phyloP scores from a whole-genome alignment of 306 rosid genomes.

The Prunus campanulata region DNA sequence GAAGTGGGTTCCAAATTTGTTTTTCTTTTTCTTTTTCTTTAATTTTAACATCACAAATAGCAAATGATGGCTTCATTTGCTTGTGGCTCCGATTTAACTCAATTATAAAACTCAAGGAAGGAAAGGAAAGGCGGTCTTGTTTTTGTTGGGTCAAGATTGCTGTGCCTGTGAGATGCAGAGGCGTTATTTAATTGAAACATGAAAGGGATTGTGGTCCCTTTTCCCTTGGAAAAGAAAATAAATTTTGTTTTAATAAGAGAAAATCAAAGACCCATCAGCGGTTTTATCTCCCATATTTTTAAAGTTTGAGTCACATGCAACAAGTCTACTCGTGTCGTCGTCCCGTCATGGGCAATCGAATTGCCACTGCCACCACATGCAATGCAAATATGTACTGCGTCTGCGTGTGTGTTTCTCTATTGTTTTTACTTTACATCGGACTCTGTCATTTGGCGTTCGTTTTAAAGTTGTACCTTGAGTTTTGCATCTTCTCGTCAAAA shows the following conservation, averaged over 20 bases:
- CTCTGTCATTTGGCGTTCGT: too few relatives aligned
- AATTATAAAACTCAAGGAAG: too few relatives aligned
- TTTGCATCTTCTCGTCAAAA: background rate
- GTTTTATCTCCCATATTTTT: conserved; percentile 24
- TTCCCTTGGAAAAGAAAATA: conserved; percentile 3
- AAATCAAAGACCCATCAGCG: conserved; percentile 33
- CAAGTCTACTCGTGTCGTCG: background rate
- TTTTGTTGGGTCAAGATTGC: background rate
- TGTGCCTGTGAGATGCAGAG: background rate
- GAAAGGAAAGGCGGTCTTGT: too few relatives aligned
- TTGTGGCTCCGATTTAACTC: background rate
- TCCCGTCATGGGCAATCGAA: background rate
- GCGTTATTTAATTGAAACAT: background rate
- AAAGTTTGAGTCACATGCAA: conserved; percentile 24
- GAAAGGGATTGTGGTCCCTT: conserved; percentile 13
- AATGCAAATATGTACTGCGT: background rate
- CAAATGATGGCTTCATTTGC: background rate
- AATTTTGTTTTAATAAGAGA: background rate
- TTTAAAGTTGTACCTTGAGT: background rate
- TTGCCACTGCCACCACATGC: background rate
- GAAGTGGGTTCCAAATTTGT: conserved; percentile 26
- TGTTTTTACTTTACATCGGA: too few relatives aligned
- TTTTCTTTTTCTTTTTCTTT: background rate
- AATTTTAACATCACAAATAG: background rate
- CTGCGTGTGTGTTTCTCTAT: background rate